Conservation (phyloP, 352 stramenopile genomes). For the Phytophthora litchii region DNA sequence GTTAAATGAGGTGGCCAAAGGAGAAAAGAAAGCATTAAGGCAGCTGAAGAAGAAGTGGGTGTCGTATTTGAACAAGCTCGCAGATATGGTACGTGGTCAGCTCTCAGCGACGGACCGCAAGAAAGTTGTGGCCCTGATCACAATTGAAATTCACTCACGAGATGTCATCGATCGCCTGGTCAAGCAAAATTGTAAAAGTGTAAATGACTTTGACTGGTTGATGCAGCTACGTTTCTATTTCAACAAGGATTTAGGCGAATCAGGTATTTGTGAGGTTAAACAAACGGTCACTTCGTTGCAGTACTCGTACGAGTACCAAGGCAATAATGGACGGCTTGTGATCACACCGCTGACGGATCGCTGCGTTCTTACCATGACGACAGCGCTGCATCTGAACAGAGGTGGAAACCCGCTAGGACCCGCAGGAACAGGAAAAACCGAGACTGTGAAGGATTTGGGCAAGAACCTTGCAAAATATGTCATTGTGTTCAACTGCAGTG, state of each 20-base stretch:
- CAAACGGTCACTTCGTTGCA: constrained; percentile 87
- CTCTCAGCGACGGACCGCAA: constrained; percentile 91
- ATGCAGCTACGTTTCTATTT: constrained; percentile 91
- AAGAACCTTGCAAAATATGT: constrained; percentile 95
- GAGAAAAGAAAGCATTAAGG: constrained; percentile 92
- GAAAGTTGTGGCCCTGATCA: constrained; percentile 97
- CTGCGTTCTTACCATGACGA: constrained; percentile 94
- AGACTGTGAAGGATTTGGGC: constrained; percentile 94
- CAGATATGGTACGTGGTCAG: constrained; percentile 92
- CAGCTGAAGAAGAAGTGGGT: constrained; percentile 95
- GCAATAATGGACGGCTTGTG: constrained; percentile 90
- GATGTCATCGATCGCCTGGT: constrained; percentile 95
- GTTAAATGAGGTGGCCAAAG: constrained; percentile 88
- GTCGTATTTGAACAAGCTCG: constrained; percentile 93
- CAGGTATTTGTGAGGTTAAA: constrained; percentile 86
- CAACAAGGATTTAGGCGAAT: constrained; percentile 84
- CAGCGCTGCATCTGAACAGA: constrained; percentile 90
- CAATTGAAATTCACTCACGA: constrained; percentile 96
- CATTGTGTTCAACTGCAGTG: constrained; percentile 95
- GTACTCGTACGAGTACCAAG: constrained; percentile 89
- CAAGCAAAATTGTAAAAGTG: constrained; percentile 92
- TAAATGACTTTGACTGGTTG: constrained; percentile 93
- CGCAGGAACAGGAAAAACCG: constrained; percentile 93
- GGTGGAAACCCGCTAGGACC: constrained; percentile 92
- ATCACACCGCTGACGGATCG: constrained; percentile 94